phyloP scores from a whole-genome alignment of 2,329 filamentous ascomycete genomes.

The Ophiosphaerella herpotricha region DNA sequence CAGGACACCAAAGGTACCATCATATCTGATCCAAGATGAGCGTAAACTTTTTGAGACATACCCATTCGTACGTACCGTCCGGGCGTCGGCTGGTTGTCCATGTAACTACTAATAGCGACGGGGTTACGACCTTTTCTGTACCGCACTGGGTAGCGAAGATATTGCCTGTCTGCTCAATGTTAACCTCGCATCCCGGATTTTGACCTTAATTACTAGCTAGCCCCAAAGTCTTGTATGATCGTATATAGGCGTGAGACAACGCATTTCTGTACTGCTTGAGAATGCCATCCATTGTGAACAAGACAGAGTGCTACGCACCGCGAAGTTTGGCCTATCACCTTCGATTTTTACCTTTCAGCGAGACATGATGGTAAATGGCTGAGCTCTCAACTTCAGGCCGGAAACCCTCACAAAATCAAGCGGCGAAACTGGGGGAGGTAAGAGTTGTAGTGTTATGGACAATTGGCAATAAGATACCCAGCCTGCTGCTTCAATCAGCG shows the following conservation, averaged over 20 bases:
- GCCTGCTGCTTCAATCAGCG: no score
- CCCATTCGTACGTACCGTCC: conserved; percentile 3
- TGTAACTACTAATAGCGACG: conserved; percentile 53
- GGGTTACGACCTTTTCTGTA: conserved; percentile 54
- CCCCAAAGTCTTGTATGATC: conserved; percentile 36
- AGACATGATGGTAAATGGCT: conserved; percentile 6
- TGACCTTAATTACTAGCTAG: conserved; percentile 38
- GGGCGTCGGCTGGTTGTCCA: conserved; percentile 56
- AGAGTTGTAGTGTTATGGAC: no score
- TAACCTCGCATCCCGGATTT: conserved; percentile 33
- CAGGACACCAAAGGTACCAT: conserved; percentile 74
- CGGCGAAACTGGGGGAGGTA: no score
- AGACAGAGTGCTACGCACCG: conserved; percentile 25
- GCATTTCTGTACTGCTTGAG: conserved; percentile 66
- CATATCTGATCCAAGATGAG: conserved; percentile 56
- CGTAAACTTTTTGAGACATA: no score
- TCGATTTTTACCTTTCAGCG: conserved; percentile 20
- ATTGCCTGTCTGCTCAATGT: conserved; percentile 44
- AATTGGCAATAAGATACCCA: no score
- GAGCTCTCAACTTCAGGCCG: no score
- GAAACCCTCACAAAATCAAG: no score
- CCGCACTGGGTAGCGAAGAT: conserved; percentile 40
- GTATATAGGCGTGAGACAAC: conserved; percentile 63
- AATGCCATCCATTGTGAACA: conserved; percentile 36
- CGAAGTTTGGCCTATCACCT: conserved; percentile 26